Conservation (phyloP, 306 rosid genomes). For the Alnus glutinosa region DNA sequence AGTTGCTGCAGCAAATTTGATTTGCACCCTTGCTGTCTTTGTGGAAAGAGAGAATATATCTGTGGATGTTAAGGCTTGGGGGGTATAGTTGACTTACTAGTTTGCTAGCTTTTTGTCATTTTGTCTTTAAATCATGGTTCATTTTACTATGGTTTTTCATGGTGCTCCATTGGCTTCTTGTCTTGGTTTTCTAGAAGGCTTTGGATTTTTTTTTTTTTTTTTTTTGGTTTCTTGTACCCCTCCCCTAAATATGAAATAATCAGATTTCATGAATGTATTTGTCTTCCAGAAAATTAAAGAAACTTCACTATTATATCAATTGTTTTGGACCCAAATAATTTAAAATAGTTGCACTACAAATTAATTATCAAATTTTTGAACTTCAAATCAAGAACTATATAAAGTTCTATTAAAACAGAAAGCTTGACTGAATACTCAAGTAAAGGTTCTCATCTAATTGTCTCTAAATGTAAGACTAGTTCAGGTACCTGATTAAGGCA, state of each 20-base stretch:
- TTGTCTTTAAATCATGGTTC: not conserved
- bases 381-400: not conserved
- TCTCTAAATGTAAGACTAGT: not conserved
- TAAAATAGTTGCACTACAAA: not conserved
- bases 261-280: no score
- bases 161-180: not conserved
- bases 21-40: not conserved
- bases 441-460: not conserved
- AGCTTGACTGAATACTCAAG: not conserved
- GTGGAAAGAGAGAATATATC: not conserved
- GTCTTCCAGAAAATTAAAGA: no score
- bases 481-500: not conserved
- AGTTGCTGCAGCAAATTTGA: not conserved
- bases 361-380: not conserved
- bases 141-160: not conserved
- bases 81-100: not conserved
- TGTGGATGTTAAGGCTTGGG: not conserved
- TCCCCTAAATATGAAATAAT: not conserved
- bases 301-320: not conserved
- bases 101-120: not conserved
- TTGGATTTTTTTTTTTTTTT: not conserved
- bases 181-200: not conserved
- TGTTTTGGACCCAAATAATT: not conserved
- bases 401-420: not conserved
- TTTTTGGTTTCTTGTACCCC: not conserved